Conservation (phyloP, 2,329 filamentous ascomycete species). For the Ophiostoma novo-ulmi region DNA sequence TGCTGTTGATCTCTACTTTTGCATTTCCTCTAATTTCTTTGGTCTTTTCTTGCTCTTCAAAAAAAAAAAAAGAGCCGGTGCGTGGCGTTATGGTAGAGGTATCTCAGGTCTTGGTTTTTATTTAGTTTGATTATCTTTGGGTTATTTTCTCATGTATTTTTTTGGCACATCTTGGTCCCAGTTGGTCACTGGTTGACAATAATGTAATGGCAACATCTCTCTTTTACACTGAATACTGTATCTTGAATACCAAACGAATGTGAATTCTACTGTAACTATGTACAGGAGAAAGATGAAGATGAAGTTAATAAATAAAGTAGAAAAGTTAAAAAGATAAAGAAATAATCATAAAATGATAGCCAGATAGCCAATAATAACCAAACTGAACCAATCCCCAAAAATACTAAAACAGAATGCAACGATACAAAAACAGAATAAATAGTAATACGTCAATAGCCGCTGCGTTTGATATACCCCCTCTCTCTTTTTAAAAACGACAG, state of each 20-base stretch:
- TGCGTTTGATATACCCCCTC: background rate
- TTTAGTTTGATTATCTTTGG: background rate
- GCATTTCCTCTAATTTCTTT: no score
- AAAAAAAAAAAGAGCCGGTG: background rate
- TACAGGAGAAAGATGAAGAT: background rate
- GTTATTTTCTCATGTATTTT: background rate
- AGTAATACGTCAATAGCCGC: background rate
- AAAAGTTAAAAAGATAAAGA: background rate
- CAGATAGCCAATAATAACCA: background rate
- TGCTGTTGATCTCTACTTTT: background rate
- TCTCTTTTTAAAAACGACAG: background rate
- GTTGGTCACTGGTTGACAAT: background rate
- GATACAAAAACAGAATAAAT: background rate
- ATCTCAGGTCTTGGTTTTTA: background rate
- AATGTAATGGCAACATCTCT: background rate
- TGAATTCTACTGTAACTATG: background rate
- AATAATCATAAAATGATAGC: background rate
- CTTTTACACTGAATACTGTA: background rate
- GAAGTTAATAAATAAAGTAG: background rate
- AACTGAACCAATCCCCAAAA: background rate
- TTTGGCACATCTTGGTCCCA: background rate
- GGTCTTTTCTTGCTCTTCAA: background rate
- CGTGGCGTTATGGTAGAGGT: constrained; percentile 2
- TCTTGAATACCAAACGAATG: background rate
- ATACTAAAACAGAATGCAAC: background rate